Evolutionary conservation across 164 flowering plant species (phyloP), one percentile per base, ranked within the genome.

Genomic region (Macadamia tetraphylla): DNA sequence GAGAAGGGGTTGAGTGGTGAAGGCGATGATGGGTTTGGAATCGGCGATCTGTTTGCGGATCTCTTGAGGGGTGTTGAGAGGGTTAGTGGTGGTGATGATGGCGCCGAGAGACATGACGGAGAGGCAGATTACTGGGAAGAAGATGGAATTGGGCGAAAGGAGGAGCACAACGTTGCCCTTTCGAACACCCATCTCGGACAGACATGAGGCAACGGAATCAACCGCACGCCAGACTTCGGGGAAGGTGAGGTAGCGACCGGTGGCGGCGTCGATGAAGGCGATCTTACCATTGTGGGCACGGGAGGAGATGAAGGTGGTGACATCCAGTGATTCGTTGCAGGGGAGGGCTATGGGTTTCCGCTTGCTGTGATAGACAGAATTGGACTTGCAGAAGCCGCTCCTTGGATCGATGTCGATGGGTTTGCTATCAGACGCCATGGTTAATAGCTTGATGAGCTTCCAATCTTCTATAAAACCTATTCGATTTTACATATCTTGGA

Each of bases 141-240:
- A 81, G 78, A 94, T 83, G 73, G 98, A 94, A 75, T 94, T 91
- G 0, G 97, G 96, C 6, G 96, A 85, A 63, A 91, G 89, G 75
- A 94, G 76, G 65, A 94, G 85, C 70, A 94, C 61, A 68, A 94
- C 98, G 74, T 94, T 73, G 69, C 96, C 96, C 64, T 91, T 91
- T 5, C 86, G 75, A 67, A 94, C 62, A 14, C 91, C 88, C 77
- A 83, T 73, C 64, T 77, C 73, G 74, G 82, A 77, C 71, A 93
- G 91, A 32, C 71, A 70, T 12, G 75, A 1, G 63, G 98, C 68
- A 73, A 93, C 81, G 29, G 92, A 76, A 6, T 87, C 83, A 31
- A 91, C 94, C 67, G 87, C 75, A 7, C 14, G 15, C 94, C 94
- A 94, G 68, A 94, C 77, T 6, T 85, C 78, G 29, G 81, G 1